Conservation (phyloP, 2,329 filamentous ascomycete species). For the Fusarium decemcellulare region DNA sequence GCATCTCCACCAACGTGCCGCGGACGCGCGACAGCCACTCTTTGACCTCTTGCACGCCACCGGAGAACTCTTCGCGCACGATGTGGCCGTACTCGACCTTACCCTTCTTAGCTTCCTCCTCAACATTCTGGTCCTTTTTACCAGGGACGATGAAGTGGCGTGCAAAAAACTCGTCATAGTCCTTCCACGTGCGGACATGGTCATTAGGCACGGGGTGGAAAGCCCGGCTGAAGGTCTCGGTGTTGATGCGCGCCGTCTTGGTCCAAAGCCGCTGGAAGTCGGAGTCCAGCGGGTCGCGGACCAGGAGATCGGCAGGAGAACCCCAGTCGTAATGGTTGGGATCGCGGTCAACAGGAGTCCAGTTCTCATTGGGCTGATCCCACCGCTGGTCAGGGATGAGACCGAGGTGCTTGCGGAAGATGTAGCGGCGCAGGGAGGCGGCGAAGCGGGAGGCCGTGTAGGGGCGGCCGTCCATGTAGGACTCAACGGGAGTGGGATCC, state of each 20-base stretch:
- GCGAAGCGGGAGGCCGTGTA: constrained; percentile 84
- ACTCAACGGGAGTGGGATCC: constrained; percentile 79
- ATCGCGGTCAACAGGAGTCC: constrained; percentile 78
- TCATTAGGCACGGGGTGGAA: constrained; percentile 87
- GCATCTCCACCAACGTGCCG: constrained; percentile 90
- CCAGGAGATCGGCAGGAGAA: constrained; percentile 75
- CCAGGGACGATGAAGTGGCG: constrained; percentile 74
- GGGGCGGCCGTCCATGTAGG: constrained; percentile 79
- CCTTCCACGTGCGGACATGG: constrained; percentile 76
- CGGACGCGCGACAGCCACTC: constrained; percentile 76
- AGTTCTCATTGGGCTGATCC: constrained; percentile 79
- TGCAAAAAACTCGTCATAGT: constrained; percentile 81
- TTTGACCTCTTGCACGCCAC: constrained; percentile 81
- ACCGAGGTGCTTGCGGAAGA: constrained; percentile 94
- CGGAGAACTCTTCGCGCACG: constrained; percentile 82
- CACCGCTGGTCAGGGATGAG: constrained; percentile 82
- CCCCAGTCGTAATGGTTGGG: constrained; percentile 83
- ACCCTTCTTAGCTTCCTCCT: constrained; percentile 60
- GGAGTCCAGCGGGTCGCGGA: constrained; percentile 80
- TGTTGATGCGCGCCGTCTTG: constrained; percentile 81
- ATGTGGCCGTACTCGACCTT: constrained; percentile 90
- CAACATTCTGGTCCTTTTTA: constrained; percentile 66
- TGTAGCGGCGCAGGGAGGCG: constrained; percentile 83
- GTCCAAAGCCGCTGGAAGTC: constrained; percentile 82
- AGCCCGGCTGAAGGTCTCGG: constrained; percentile 82